Evolutionary conservation across 495 filamentous ascomycete genomes (phyloP), one percentile per base, ranked within the genome.

Genomic region (Immersiella caudata): DNA sequence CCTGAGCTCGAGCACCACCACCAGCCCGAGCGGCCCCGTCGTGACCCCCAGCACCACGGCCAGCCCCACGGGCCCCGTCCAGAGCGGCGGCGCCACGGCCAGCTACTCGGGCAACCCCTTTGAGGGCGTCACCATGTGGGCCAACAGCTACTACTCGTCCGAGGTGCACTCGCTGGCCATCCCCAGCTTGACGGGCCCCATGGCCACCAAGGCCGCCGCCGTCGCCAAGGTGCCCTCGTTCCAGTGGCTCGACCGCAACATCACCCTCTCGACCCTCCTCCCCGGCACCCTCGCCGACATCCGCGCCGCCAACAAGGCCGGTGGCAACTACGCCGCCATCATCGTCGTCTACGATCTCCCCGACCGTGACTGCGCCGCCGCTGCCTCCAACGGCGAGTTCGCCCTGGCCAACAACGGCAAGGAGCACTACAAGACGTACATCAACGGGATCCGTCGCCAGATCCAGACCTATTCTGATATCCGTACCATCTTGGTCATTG

Each of bases 291-390:
- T 90, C 59, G 71, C 73, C 29, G 81, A 89, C 40, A 87, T 90
- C 73, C 80, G 85, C 52, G 73, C 80, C 56, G 78, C 84, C 73
- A 84, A 89, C 74, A 80, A 80, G 59, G 84, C 82, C 24, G 87
- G 88, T 67, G 75, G 70, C 62, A 78, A 71, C 74, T 70, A 77
- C 58, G 75, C 75, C 36, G 75, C 64, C 62, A 68, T 68, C 26
- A 82, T 89, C 60, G 90, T 93, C 65, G 86, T 92, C 67, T 93
- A 93, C 76, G 88, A 93, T 75, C 78, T 93, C 40, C 90, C 90
- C 33, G 90, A 90, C 67, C 89, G 90, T 75, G 90, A 93, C 76
- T 93, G 90, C 75, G 88, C 90, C 25, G 90, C 90, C 35, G 80
- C 86, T 69, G 90, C 90, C 25, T 92, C 89, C 68, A 92, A 92